Percentiles rank a stretch among this genome's conserved stretches.
Evolutionary conservation across 352 stramenopile genomes (phyloP).

Genomic region (Globisporangium splendens): DNA sequence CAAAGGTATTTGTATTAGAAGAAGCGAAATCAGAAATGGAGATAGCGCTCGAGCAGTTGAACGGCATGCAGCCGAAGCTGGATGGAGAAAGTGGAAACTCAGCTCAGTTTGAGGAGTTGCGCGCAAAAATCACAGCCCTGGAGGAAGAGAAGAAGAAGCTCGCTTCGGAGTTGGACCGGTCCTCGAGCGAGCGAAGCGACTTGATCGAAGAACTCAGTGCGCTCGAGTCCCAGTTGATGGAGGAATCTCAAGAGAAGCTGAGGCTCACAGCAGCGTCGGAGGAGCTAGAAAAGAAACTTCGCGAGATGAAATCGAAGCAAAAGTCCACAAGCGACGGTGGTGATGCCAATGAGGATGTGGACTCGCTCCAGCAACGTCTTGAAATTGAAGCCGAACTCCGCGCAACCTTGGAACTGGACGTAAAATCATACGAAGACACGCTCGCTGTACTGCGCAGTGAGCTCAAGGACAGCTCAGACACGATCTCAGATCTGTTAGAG

Average conservation of each 20-base stretch:
- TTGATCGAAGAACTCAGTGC: constrained; percentile 43
- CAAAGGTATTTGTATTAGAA: constrained; percentile 7
- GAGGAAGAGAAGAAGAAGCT: constrained; percentile 23
- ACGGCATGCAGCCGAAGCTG: neutral
- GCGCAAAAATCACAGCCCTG: constrained; percentile 4
- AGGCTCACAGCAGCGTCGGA: constrained; percentile 11
- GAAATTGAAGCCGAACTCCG: constrained; percentile 34
- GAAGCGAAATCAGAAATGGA: constrained; percentile 2
- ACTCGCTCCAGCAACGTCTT: constrained; percentile 30
- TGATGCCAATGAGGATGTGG: constrained; percentile 1
- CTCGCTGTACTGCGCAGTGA: constrained; percentile 48
- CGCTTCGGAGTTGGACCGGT: constrained; percentile 23
- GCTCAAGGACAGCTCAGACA: constrained; percentile 44
- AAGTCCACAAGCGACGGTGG: neutral
- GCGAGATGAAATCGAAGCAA: constrained; percentile 1
- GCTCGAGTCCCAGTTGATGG: constrained; percentile 45
- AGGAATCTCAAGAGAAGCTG: constrained; percentile 44
- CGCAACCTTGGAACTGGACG: constrained; percentile 50
- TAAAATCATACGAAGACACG: constrained; percentile 66
- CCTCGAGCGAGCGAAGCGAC: constrained; percentile 30
- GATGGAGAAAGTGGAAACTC: neutral
- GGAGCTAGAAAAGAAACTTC: constrained; percentile 11
- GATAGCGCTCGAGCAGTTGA: constrained; percentile 1
- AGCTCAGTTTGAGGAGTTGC: neutral
- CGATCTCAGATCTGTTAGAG: constrained; percentile 30